These are phyloP conservation scores for Juncus inflexus DNA, from an alignment of 176 grass and related monocot genomes.

Conservation along the genomic window DNA sequence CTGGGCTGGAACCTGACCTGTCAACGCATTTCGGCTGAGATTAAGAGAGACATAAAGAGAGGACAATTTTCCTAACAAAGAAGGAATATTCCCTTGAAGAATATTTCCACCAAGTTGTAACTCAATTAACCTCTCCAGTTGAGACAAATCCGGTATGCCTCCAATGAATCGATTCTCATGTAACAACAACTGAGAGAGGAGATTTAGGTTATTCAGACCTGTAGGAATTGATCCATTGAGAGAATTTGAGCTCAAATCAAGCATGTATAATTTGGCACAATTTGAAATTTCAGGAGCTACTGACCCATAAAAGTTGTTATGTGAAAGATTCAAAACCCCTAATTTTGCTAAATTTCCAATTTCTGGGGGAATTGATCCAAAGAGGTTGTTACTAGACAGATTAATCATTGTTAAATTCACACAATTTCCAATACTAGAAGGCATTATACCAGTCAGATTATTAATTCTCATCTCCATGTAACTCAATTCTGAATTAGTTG, in stretches of 20 bases:
- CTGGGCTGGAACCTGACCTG: constrained; percentile 40
- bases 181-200: constrained; percentile 38
- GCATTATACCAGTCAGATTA: constrained; percentile 42
- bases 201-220: constrained; percentile 44
- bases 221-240: constrained; percentile 47
- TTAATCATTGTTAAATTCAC: constrained; percentile 42
- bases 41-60: constrained; percentile 52
- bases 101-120: constrained; percentile 68
- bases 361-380: constrained; percentile 40
- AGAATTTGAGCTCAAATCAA: constrained; percentile 82
- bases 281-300: constrained; percentile 48
- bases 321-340: constrained; percentile 40
- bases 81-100: constrained; percentile 60
- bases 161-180: constrained; percentile 67
- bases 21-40: constrained; percentile 51
- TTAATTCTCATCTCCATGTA: constrained; percentile 57
- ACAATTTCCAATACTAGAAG: constrained; percentile 49
- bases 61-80: constrained; percentile 39
- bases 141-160: constrained; percentile 41
- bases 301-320: constrained; percentile 50
- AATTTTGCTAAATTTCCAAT: constrained; percentile 46
- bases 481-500: constrained; percentile 16
- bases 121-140: constrained; percentile 44
- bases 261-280: constrained; percentile 39
- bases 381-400: constrained; percentile 54